Base-by-base conservation (phyloP, 2,329 filamentous ascomycete genomes). In the Sarocladium brachiariae region DNA sequence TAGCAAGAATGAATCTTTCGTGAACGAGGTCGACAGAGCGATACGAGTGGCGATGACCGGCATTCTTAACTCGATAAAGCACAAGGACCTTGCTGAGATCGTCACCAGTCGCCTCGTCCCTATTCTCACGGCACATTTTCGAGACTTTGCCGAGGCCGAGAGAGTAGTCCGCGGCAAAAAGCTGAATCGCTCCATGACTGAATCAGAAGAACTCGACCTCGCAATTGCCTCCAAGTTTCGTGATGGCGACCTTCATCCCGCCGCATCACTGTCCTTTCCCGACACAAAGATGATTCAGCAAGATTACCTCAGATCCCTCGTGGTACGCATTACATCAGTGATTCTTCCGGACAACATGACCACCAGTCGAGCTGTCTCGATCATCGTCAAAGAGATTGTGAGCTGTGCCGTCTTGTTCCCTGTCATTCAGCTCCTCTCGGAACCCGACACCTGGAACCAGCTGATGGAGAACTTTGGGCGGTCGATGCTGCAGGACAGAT, bases 391-490 rank as follows among this genome's bases (percentile, higher is more conserved):
- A 58, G 95, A 99, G 70, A 85, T 99, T 54, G 81, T 96, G n/a
- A 78, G 89, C 19, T 96, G 93, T 66, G 89, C 89, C n/a, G 84
- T 99, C 34, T 72, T 99, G 33, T 84, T 83, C 37, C 93, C 93
- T 1, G 72, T 95, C 19, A 76, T 96, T 63, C 83, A 86, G 59
- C 73, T 90, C 54, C 72, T 99, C 16, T 81, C 88, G 4, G 92
- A 99, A 58, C 91, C 95, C 1, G 95, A 99, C 70, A 95, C 87
- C 8, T 99, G 92, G 92, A 97, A 99, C 61, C 91, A 96, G 65
- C 69, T 96, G 53, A 89, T 97, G 77, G 92, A 97, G 67, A 91
- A 85, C 51, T 89, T 85, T 67, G 87, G 90, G 16, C 84, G 88
- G 47, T 86, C 86, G 23, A 86, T 95, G 72, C 76, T 99, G 37